Conservation (phyloP, 306 rosid species). For the Vigna nakashimae region DNA sequence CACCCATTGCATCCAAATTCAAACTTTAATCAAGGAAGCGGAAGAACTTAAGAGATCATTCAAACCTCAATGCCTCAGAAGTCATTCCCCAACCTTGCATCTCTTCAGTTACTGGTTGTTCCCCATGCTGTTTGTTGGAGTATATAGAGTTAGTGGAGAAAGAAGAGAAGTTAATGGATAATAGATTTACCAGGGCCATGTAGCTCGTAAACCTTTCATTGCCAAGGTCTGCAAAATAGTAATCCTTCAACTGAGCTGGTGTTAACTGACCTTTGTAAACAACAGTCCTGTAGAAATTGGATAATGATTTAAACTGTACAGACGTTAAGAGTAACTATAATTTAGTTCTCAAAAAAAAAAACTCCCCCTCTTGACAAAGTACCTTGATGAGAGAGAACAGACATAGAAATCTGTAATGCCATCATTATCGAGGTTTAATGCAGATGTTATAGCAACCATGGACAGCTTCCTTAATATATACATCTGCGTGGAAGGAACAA, state of each 20-base stretch:
- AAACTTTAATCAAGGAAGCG: slow-evolving; percentile 96
- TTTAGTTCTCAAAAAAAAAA: background rate
- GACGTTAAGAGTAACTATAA: slow-evolving; percentile 30
- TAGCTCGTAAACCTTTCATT: slow-evolving; percentile 99
- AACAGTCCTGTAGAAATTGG: slow-evolving; percentile 73
- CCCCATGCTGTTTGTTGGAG: slow-evolving; percentile 49
- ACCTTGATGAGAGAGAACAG: slow-evolving; percentile 98
- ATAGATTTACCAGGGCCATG: slow-evolving; percentile 99
- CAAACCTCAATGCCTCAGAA: slow-evolving; percentile 99
- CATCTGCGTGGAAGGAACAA: slow-evolving; percentile 63
- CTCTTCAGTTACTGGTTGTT: slow-evolving; percentile 98
- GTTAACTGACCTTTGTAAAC: slow-evolving; percentile 97
- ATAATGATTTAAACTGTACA: background rate
- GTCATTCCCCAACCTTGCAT: slow-evolving; percentile 99
- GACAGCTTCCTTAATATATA: slow-evolving; percentile 83
- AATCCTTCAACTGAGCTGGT: slow-evolving; percentile 51
- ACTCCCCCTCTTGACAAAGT: slow-evolving; percentile 23
- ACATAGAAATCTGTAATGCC: slow-evolving; percentile 88
- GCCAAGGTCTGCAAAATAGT: slow-evolving; percentile 51
- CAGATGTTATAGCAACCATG: slow-evolving; percentile 74
- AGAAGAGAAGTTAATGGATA: slow-evolving; percentile 70
- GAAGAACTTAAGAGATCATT: slow-evolving; percentile 99
- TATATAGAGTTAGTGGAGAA: slow-evolving; percentile 29
- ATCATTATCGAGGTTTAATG: slow-evolving; percentile 75
- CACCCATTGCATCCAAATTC: slow-evolving; percentile 74